Base-by-base conservation (phyloP, 23 red algal genomes). In the Pyropia yezoensis region DNA sequence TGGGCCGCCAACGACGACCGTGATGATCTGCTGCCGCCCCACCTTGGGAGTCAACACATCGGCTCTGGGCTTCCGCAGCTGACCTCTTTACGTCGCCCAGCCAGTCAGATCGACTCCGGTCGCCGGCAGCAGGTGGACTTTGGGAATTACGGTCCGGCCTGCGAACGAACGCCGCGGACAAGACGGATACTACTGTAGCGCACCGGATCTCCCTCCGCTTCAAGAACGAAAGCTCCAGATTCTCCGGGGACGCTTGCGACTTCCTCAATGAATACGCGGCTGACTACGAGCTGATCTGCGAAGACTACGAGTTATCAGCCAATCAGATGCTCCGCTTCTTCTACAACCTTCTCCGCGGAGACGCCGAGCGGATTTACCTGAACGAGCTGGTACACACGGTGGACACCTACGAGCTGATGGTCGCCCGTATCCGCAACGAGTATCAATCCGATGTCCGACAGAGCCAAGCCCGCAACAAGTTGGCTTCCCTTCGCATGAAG, bases 401-500 rank as follows among this genome's bases (percentile, higher is more conserved):
- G 1, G 18, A n/a, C 14, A 14, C 20, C 22, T 73, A 24, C 8
- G 13, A 20, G 6, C 17, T 59, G 11, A 56, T 17, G 14, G 52
- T 73, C 22, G 3, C 2, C 1, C 18, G 32, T n/a, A 3, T 60
- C 14, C 30, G 50, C 22, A 33, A 73, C 15, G 69, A 73, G 50
- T 73, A 59, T 27, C 56, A 73, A 33, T 73, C 69, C 17, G 3
- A 13, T 17, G 54, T 73, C 14, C 69, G 34, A 24, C 69, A 73
- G 30, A 60, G 69, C 56, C 50, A 28, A 47, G 34, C 60, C 28
- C 69, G 60, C 56, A 73, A 12, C 32, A 47, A 24, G 26, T n/a
- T 47, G 33, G 11, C 50, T 18, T 1, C 50, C 30, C 28, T 63
- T 3, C n/a, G 69, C 39, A 26, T 73, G 54, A 22, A 50, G 30